Conservation (phyloP, 2,329 filamentous ascomycete species). For the Ceratocystis smalleyi region DNA sequence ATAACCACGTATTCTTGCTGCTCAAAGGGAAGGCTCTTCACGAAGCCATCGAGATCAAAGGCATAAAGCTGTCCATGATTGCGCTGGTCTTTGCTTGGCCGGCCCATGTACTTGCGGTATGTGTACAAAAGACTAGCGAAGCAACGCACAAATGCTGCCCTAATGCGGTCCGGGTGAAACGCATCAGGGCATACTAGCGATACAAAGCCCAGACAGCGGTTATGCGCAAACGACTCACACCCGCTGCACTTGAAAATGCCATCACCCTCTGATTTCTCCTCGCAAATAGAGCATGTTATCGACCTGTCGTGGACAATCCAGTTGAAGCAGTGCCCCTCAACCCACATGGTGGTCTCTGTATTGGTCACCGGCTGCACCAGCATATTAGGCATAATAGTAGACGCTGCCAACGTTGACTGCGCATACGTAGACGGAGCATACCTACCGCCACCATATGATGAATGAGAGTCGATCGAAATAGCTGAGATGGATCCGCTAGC, state of each 20-base stretch:
- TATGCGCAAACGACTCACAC: constrained; percentile 43
- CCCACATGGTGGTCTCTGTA: constrained; percentile 67
- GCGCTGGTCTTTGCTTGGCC: constrained; percentile 45
- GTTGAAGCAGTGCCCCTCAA: constrained; percentile 69
- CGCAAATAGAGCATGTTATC: constrained; percentile 56
- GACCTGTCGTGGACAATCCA: constrained; percentile 42
- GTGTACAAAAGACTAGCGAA: constrained; percentile 51
- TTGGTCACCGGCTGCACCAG: constrained; percentile 64
- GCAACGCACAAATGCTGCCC: constrained; percentile 49
- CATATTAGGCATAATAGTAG: constrained; percentile 75
- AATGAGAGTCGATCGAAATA: constrained; percentile 47
- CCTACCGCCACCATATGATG: constrained; percentile 50
- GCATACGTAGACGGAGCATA: constrained; percentile 77
- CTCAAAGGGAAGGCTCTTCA: constrained; percentile 48
- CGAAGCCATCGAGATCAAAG: constrained; percentile 51
- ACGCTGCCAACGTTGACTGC: constrained; percentile 70
- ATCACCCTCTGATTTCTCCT: constrained; percentile 55
- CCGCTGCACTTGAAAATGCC: constrained; percentile 60
- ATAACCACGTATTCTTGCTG: constrained; percentile 49
- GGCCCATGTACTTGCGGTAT: constrained; percentile 47
- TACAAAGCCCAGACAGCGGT: constrained; percentile 45
- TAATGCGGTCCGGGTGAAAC: constrained; percentile 45
- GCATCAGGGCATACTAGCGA: constrained; percentile 49
- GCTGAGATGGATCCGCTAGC: constrained; percentile 44
- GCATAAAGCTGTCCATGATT: constrained; percentile 43